These are phyloP conservation scores for Euphorbia lathyris DNA, from an alignment of 345 rosid species.

Conservation along the genomic window DNA sequence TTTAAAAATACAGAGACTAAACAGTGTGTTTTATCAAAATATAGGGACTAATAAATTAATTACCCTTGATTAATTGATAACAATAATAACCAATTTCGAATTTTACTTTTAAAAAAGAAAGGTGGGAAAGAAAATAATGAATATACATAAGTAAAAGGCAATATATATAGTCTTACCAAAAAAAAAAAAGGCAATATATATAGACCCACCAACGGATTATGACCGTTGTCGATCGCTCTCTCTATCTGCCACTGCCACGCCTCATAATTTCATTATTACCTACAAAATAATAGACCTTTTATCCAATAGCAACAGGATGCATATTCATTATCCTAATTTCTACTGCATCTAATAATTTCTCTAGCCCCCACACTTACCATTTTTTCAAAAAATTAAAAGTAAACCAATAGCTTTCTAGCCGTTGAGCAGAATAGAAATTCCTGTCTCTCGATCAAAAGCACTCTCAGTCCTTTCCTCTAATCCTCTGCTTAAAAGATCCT, in stretches of 20 bases:
- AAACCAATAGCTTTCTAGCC: conserved; percentile 54
- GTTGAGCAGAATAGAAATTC: conserved; percentile 45
- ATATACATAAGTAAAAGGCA: not conserved
- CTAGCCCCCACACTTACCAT: conserved; percentile 8
- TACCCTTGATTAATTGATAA: too few relatives aligned
- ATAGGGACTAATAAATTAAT: too few relatives aligned
- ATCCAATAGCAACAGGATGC: not conserved
- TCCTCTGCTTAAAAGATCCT: not conserved
- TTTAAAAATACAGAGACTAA: too few relatives aligned
- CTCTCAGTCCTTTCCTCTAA: conserved; percentile 5
- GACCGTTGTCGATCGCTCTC: conserved; percentile 20
- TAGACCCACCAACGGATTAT: not conserved
- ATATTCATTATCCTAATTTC: not conserved
- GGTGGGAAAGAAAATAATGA: conserved; percentile 5
- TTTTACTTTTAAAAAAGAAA: conserved; percentile 4
- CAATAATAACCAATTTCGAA: too few relatives aligned
- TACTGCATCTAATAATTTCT: not conserved
- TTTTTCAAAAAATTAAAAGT: conserved; percentile 28
- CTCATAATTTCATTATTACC: not conserved
- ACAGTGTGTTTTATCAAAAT: too few relatives aligned
- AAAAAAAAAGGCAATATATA: too few relatives aligned
- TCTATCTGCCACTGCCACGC: conserved; percentile 2
- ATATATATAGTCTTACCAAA: too few relatives aligned
- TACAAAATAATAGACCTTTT: not conserved
- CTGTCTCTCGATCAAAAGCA: conserved; percentile 1